A percentile compares a stretch with the other conserved stretches of the same genome.
phyloP scores from a whole-genome alignment of 768 basidiomycete species.

The Amanita thiersii region DNA sequence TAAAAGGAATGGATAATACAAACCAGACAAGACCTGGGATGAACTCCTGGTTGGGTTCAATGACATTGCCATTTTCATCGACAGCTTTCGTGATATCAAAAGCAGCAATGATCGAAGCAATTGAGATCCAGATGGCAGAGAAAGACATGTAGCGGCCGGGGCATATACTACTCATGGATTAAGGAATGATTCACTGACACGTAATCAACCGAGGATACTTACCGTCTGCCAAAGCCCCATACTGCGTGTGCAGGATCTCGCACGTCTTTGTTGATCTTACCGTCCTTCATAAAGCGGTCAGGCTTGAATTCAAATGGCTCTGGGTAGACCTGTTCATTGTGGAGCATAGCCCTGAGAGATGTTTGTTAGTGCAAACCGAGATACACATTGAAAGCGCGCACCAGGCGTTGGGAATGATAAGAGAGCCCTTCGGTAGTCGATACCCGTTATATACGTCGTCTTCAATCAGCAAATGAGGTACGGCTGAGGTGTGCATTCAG shows the following conservation, averaged over 20 bases:
- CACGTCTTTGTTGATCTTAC: constrained; percentile 9
- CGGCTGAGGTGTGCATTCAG: too few relatives aligned
- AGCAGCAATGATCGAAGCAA: constrained; percentile 10
- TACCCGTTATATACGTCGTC: constrained; percentile 29
- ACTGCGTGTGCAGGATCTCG: constrained; percentile 8
- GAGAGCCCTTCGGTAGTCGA: constrained; percentile 25
- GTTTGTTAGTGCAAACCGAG: neutral
- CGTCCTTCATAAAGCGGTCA: constrained; percentile 12
- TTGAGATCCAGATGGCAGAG: constrained; percentile 9
- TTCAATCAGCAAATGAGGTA: constrained; percentile 12
- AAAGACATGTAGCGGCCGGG: constrained; percentile 10
- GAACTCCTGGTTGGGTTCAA: too few relatives aligned
- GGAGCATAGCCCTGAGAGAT: constrained; percentile 11
- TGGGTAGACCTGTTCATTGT: constrained; percentile 12
- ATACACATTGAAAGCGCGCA: neutral
- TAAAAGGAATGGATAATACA: too few relatives aligned
- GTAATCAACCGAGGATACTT: constrained; percentile 1
- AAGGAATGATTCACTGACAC: neutral
- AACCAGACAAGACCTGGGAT: too few relatives aligned
- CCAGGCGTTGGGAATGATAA: constrained; percentile 17
- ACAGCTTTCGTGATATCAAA: constrained; percentile 15
- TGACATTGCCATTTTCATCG: constrained; percentile 1
- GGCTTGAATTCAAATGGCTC: constrained; percentile 12
- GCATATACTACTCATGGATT: constrained; percentile 6
- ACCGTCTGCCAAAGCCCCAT: constrained; percentile 15